These are phyloP conservation scores for Colletotrichum viniferum DNA, from an alignment of 2,329 filamentous ascomycete genomes.

Conservation along the genomic window DNA sequence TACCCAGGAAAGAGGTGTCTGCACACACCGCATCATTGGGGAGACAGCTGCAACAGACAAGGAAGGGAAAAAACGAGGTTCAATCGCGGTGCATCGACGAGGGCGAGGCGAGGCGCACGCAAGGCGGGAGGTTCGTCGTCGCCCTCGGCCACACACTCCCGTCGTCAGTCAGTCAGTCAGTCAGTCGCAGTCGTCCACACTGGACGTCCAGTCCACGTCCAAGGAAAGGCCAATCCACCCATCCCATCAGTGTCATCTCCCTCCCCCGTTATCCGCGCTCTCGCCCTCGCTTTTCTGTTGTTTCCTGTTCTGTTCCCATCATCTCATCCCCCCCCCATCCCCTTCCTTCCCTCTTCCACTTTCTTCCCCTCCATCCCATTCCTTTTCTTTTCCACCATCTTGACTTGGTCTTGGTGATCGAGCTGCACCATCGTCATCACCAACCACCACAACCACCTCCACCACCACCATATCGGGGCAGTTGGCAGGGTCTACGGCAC, in stretches of 20 bases:
- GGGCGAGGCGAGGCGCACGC: too few relatives aligned
- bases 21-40: background rate
- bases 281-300: background rate
- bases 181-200: background rate
- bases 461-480: background rate
- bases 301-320: background rate
- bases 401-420: background rate
- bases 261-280: background rate
- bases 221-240: background rate
- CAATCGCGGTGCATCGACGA: background rate
- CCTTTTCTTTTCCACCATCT: background rate
- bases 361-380: background rate
- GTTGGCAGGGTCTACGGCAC: background rate
- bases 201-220: background rate
- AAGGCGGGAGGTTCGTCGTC: background rate
- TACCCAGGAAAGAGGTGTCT: too few relatives aligned
- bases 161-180: background rate
- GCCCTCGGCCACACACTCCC: background rate
- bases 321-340: background rate
- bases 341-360: background rate
- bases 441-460: background rate
- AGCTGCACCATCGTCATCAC: background rate
- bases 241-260: background rate
- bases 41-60: background rate
- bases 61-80: background rate